Base-by-base conservation (phyloP, 495 filamentous ascomycete genomes). In the Penicillium simplicissimum region DNA sequence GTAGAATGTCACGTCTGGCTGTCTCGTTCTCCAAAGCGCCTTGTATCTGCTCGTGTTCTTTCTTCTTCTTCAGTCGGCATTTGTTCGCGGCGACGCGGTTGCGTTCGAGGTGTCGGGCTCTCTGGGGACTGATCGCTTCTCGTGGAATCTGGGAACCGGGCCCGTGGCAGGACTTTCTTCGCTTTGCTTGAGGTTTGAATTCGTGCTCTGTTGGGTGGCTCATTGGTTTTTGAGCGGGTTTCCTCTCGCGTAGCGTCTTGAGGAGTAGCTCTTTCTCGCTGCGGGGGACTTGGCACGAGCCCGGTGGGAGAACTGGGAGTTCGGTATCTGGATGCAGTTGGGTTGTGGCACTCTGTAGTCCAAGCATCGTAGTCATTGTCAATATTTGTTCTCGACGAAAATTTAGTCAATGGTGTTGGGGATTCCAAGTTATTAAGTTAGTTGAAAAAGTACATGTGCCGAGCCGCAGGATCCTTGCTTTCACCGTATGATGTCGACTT, bases 1-100 rank as follows among this genome's bases (percentile, higher is more conserved):
- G 21, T 47, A 47, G 43, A 4, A 47, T 47, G 21, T 47, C 43
- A 8, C 43, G 43, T 47, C 23, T 8, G 19, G 21, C 45, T 1
- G 43, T 52, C 25, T 59, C 57, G 33, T 17, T 28, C 8, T 51
- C 33, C 8, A 59, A 31, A 6, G 21, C 8, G 13, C 43, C 17
- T 11, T 59, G 57, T 17, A 59, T 59, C 13, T 59, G 42, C 9
- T 59, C 31, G 19, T 59, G 57, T 33, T 59, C 57, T 35, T 19
- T 19, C 33, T 59, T 59, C 45, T 49, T 49, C 25, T 51, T 59
- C 13, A 28, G 17, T 8, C 57, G 45, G 45, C 57, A 59, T 52
- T 59, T 59, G 43, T 52, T 59, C 1, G 57, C 57, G 3, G 57
- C 57, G 19, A 52, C 19, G 8, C 57, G 57, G 45, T 59, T 59